These are phyloP conservation scores for Trichophyton mentagrophytes DNA, from an alignment of 2,329 filamentous ascomycete species.

Conservation along the genomic window DNA sequence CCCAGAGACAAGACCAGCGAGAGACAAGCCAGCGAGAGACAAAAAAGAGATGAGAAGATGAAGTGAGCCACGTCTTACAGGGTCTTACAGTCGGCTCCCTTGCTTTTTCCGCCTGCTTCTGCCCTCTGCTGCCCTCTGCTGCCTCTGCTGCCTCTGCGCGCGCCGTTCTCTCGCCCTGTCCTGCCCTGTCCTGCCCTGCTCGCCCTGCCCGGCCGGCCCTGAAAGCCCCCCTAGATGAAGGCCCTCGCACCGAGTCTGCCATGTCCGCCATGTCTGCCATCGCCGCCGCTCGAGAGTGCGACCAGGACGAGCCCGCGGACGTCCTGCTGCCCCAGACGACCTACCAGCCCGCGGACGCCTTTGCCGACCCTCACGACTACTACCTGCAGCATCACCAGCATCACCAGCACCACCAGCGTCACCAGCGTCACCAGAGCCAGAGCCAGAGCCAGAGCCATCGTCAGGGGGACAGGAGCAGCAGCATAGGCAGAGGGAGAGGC, in stretches of 20 bases:
- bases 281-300: background rate
- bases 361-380: conserved; percentile 39
- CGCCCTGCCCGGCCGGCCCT: background rate
- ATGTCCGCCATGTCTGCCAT: background rate
- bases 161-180: background rate
- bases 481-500: background rate
- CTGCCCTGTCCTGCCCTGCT: background rate
- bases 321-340: conserved; percentile 1
- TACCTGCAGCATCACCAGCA: conserved; percentile 34
- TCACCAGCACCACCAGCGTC: conserved; percentile 14
- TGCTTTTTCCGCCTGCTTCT: conserved; percentile 2
- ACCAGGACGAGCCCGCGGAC: background rate
- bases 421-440: conserved; percentile 7
- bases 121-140: background rate
- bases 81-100: conserved; percentile 3
- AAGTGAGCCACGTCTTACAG: background rate
- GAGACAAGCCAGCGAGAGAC: background rate
- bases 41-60: background rate
- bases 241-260: background rate
- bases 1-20: background rate
- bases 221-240: background rate
- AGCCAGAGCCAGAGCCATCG: background rate
- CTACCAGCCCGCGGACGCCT: conserved; percentile 14
- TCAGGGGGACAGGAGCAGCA: background rate
- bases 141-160: background rate